Evolutionary conservation across 1,284 basidiomycete genomes (phyloP).

Genomic region (Phaffia rhodozyma): DNA sequence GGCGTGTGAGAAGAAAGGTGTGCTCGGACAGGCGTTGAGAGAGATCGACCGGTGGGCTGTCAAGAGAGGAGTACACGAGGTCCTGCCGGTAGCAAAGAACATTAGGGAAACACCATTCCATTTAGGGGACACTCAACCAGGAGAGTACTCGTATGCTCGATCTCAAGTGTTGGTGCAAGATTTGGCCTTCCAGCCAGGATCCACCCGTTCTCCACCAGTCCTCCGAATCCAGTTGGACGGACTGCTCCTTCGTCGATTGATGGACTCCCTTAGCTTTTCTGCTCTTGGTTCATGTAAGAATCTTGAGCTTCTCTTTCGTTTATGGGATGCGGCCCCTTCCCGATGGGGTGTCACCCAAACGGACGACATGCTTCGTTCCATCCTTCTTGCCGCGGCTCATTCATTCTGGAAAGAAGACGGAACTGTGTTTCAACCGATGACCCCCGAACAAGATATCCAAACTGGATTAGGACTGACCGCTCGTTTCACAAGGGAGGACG

Average conservation of each 20-base stretch:
- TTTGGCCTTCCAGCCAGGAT: not conserved
- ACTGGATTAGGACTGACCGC: not conserved
- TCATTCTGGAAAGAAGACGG: too few species aligned
- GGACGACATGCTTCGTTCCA: constrained; percentile 43
- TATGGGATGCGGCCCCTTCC: constrained; percentile 49
- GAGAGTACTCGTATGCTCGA: not conserved
- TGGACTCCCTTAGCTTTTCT: constrained; percentile 42
- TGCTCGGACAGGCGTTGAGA: too few species aligned
- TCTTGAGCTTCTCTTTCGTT: constrained; percentile 47
- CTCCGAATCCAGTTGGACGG: constrained; percentile 20
- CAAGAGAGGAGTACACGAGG: not conserved
- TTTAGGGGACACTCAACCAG: not conserved
- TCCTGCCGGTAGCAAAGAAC: not conserved
- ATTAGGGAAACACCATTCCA: too few species aligned
- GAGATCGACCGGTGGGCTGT: constrained; percentile 8
- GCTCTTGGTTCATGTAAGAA: constrained; percentile 30
- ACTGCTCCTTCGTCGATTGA: constrained; percentile 40
- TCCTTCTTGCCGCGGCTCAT: constrained; percentile 43
- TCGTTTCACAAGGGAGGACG: constrained; percentile 10
- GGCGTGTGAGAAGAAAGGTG: too few species aligned
- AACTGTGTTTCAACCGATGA: too few species aligned
- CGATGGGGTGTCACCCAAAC: constrained; percentile 49
- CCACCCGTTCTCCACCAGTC: not conserved
- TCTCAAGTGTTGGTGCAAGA: constrained; percentile 3
- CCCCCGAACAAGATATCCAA: too few species aligned